Evolutionary conservation across 345 rosid species (phyloP), one percentile per base, ranked within the genome.

Genomic region (Eucalyptus regnans): DNA sequence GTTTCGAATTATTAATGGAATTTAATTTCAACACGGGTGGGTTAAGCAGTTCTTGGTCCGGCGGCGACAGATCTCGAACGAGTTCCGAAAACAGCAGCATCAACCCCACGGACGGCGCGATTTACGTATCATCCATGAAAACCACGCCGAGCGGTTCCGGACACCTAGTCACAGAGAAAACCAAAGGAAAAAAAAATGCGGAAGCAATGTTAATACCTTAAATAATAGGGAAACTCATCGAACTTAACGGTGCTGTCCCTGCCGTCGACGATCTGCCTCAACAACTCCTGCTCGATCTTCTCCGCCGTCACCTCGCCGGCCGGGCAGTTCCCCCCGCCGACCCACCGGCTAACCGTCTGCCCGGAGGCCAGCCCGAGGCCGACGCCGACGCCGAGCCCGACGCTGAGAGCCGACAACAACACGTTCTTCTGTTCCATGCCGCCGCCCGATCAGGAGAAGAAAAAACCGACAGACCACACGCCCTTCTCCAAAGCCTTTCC

Each of bases 211-310:
- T 27, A 50, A 91, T 90, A 96, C 99, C 99, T 95, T 89, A 98
- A 92, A 89, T 94, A 96, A 91, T 98, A 97, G 79, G 99, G 99
- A 88, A 98, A 98, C 90, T 95, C 97, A 13, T 95, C 98, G 88
- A 96, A 97, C 76, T 96, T 94, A 91, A 95, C 89, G 31, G 89
- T 90, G 92, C 92, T 93, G 1, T 93, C 93, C 91, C 88, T 94
- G 10, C 99, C 99, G 92, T 97, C 96, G 60, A 94, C 60, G 86
- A 96, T 91, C 86, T 90, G 98, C 91, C 93, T 96, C 89, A 92
- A 46, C 95, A 97, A 90, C 94, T 97, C 99, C 76, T 94, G 97
- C 92, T 95, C 97, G 91, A 98, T 93, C 94, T 95, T 96, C 90
- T 92, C 94, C 60, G 91, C 91, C 23, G 96, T 91, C 68, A 95